Evolutionary conservation across 495 filamentous ascomycete genomes (phyloP).

Genomic region (Penicillium desertorum): DNA sequence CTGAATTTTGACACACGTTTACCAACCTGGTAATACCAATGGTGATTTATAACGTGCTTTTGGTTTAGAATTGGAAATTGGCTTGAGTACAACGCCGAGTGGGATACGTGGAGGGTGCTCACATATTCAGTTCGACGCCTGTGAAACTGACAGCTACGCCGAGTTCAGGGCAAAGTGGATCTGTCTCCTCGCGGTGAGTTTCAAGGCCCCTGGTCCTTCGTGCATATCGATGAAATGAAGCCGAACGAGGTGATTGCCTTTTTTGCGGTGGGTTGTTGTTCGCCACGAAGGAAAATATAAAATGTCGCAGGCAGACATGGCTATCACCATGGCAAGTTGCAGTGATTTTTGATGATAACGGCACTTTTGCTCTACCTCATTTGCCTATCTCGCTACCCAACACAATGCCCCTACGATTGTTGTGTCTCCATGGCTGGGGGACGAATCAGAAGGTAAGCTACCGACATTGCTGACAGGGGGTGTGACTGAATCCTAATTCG

Average conservation of each 20-base stretch:
- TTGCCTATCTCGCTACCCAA: neutral
- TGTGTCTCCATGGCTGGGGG: conserved; percentile 38
- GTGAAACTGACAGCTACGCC: neutral
- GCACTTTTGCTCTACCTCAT: neutral
- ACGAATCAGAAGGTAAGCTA: conserved; percentile 31
- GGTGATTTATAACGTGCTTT: neutral
- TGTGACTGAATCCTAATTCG: neutral
- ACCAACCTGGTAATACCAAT: neutral
- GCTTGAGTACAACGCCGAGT: neutral
- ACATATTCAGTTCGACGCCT: neutral
- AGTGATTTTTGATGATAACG: neutral
- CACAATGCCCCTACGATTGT: conserved; percentile 29
- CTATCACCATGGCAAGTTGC: neutral
- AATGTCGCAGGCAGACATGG: conserved; percentile 4
- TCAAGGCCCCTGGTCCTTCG: neutral
- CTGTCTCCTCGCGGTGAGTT: conserved; percentile 2
- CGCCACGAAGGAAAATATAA: conserved; percentile 9
- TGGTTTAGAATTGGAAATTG: neutral
- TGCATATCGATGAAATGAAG: conserved; percentile 1
- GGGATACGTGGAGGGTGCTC: neutral
- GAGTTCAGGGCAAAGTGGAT: neutral
- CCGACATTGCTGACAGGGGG: neutral
- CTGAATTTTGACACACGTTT: neutral
- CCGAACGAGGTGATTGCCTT: neutral
- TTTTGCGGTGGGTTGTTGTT: neutral